Conservation (phyloP, 805 yeast species). For the Kluyveromyces lactis region DNA sequence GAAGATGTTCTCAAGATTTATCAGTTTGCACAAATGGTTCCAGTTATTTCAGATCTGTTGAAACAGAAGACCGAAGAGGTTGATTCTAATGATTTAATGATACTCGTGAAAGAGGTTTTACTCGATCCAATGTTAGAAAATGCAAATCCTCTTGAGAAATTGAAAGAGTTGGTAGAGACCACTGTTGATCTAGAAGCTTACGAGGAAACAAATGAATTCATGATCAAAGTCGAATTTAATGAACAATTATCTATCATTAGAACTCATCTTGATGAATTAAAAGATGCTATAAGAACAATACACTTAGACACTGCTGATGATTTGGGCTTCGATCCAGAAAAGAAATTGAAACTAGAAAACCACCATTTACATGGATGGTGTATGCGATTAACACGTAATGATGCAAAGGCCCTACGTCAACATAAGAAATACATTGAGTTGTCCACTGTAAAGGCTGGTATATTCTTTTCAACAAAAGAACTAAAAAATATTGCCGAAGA, state of each 20-base stretch:
- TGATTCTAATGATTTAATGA: constrained; percentile 19
- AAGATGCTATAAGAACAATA: constrained; percentile 45
- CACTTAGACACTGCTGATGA: constrained; percentile 66
- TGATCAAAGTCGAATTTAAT: constrained; percentile 85
- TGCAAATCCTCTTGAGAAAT: constrained; percentile 47
- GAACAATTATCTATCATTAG: constrained; percentile 59
- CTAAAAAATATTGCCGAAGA: constrained; percentile 53
- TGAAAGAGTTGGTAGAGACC: constrained; percentile 82
- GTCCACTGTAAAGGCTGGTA: constrained; percentile 92
- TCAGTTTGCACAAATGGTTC: constrained; percentile 65
- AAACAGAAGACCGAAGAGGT: constrained; percentile 34
- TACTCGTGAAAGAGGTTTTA: constrained; percentile 46
- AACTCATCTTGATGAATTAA: constrained; percentile 45
- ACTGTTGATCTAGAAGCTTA: constrained; percentile 82
- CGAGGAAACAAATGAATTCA: constrained; percentile 66
- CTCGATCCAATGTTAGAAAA: constrained; percentile 44
- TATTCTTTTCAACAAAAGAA: constrained; percentile 71
- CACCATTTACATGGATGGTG: constrained; percentile 93
- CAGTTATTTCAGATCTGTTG: constrained; percentile 54
- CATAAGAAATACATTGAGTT: constrained; percentile 59
- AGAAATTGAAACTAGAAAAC: constrained; percentile 81
- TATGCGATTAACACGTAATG: constrained; percentile 83
- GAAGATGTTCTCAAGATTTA: constrained; percentile 89
- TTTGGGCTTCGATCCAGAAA: constrained; percentile 72
- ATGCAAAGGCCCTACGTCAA: constrained; percentile 67